phyloP scores from a whole-genome alignment of 1,284 basidiomycete genomes.

The Phylloboletellus chloephorus region DNA sequence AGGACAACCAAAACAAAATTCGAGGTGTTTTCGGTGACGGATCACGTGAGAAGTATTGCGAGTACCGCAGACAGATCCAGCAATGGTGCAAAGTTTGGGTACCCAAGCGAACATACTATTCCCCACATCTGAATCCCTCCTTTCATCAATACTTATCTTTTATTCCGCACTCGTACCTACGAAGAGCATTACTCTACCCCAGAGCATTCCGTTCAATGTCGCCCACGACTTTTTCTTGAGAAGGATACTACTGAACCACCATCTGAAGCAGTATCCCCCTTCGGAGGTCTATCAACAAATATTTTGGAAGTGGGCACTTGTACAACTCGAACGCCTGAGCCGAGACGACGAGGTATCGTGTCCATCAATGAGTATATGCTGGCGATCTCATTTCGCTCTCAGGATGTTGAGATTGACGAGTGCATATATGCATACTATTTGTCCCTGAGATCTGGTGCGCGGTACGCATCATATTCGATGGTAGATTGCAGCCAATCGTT shows the following conservation, averaged over 20 bases:
- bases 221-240: conserved; percentile 53
- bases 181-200: conserved; percentile 38
- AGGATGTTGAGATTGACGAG: conserved; percentile 59
- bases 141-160: conserved; percentile 42
- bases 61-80: too few relatives aligned
- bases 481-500: conserved; percentile 22
- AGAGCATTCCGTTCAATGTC: conserved; percentile 27
- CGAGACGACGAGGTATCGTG: conserved; percentile 39
- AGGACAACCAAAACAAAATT: conserved; percentile 16
- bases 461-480: conserved; percentile 11
- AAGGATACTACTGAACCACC: conserved; percentile 44
- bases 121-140: conserved; percentile 2
- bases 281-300: conserved; percentile 52
- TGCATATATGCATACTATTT: conserved; percentile 59
- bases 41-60: conserved; percentile 30
- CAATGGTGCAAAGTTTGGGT: conserved; percentile 3
- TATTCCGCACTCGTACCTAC: conserved; percentile 53
- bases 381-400: conserved; percentile 7
- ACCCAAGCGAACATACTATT: conserved; percentile 3
- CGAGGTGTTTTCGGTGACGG: conserved; percentile 3
- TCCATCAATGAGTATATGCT: neutral
- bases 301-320: conserved; percentile 70
- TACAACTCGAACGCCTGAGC: conserved; percentile 43
- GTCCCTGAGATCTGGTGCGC: conserved; percentile 35
- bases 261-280: conserved; percentile 55